Conservation (phyloP, 768 basidiomycete species). For the Cystofilobasidium capitatum region DNA sequence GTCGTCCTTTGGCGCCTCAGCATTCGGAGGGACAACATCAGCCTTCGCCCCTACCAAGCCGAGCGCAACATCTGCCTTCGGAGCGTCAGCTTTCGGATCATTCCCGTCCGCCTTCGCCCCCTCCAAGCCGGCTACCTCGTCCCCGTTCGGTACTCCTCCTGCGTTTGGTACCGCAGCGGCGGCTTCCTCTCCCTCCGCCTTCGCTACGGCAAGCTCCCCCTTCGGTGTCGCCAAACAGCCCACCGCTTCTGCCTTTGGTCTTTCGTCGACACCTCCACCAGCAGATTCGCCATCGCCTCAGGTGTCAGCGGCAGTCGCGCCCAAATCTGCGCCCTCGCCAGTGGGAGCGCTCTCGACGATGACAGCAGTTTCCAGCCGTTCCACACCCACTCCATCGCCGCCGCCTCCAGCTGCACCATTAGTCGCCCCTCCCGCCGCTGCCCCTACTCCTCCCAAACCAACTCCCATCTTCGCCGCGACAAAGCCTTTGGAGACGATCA, state of each 20-base stretch:
- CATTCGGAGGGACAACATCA: not conserved
- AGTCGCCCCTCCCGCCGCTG: too few species aligned
- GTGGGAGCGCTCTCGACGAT: not conserved
- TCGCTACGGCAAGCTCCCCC: too few species aligned
- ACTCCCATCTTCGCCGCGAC: slow-evolving; percentile 2
- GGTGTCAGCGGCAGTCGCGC: not conserved
- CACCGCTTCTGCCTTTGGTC: not conserved
- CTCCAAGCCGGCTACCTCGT: too few species aligned
- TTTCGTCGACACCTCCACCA: not conserved
- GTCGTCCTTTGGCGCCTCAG: not conserved
- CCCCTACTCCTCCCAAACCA: not conserved
- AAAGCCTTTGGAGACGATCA: slow-evolving; percentile 21
- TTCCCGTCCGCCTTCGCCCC: not conserved
- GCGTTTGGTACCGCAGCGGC: slow-evolving; percentile 8
- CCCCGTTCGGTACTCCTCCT: not conserved
- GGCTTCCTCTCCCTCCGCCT: too few species aligned
- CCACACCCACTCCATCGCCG: too few species aligned
- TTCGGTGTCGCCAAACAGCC: not conserved
- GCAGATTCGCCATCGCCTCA: not conserved
- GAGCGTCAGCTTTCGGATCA: slow-evolving; percentile 1
- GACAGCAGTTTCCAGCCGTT: slow-evolving; percentile 2
- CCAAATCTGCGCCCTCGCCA: not conserved
- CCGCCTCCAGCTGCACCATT: too few species aligned
- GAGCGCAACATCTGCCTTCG: slow-evolving; percentile 5
- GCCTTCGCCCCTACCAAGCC: not conserved